These are phyloP conservation scores for Phytophthora hybrid DNA, from an alignment of 352 stramenopile genomes.

Conservation along the genomic window DNA sequence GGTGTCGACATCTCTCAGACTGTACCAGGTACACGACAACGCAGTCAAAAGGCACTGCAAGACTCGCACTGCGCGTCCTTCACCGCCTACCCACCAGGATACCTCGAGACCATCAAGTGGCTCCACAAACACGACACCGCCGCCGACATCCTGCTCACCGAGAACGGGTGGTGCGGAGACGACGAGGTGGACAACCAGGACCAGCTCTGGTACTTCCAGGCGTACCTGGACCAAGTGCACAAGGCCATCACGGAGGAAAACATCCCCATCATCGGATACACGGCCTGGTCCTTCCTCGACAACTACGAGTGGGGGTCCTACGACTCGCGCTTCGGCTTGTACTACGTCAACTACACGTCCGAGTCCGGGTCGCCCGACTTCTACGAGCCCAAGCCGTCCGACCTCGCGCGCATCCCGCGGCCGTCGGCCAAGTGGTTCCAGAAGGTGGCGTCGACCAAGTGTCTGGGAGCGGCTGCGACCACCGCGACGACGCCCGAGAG, in stretches of 20 bases:
- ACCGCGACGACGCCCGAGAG: constrained; percentile 12
- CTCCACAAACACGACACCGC: constrained; percentile 53
- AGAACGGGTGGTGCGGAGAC: constrained; percentile 71
- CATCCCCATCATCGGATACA: constrained; percentile 37
- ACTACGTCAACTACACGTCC: constrained; percentile 60
- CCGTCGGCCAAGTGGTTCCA: constrained; percentile 45
- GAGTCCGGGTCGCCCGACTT: constrained; percentile 24
- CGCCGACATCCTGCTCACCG: constrained; percentile 56
- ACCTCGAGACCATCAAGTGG: constrained; percentile 61
- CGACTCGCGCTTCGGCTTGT: constrained; percentile 51
- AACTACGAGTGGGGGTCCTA: constrained; percentile 44
- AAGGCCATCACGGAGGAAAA: constrained; percentile 43
- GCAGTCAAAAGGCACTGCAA: constrained; percentile 14
- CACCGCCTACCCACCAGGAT: constrained; percentile 57
- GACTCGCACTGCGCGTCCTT: constrained; percentile 38
- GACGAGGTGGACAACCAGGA: constrained; percentile 56
- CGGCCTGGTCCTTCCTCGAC: constrained; percentile 33
- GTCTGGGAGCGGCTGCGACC: constrained; percentile 11
- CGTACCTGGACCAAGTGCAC: constrained; percentile 56
- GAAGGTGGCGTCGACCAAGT: constrained; percentile 35
- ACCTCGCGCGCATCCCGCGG: constrained; percentile 47
- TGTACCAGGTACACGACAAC: constrained; percentile 12
- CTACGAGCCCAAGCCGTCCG: constrained; percentile 26
- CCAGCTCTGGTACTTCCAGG: constrained; percentile 45
- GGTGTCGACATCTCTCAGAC: constrained; percentile 40